Base-by-base conservation (phyloP, 2,329 filamentous ascomycete genomes). In the Claviceps citrina region DNA sequence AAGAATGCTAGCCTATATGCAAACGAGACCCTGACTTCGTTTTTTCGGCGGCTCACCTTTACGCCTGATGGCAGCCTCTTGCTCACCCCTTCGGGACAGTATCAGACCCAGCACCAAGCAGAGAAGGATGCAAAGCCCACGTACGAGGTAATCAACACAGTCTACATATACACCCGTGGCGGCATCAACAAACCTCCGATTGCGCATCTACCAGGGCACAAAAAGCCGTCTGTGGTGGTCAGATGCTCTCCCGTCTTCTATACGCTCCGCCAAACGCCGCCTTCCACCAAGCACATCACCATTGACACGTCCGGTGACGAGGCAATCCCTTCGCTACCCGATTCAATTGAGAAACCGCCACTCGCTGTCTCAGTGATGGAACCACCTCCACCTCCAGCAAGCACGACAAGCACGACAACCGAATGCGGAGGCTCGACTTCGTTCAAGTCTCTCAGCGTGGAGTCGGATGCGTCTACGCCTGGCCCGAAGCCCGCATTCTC, bases 101-200 rank as follows among this genome's bases (percentile, higher is more conserved):
- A 91, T 61, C 93, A 94, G 56, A 82, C 81, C 2, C 75, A 85
- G 38, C 76, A 84, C 48, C 74, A 76, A 36, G 48, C 56, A 2
- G 65, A 78, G 18, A 73, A 73, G 36, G 82, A 86, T 46, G 63
- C 68, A 2, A 93, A 87, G 58, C 71, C 76, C 0, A 72, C 72
- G 1, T 89, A 91, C 50, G 89, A 98, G 49, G 73, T 95, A 38
- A 86, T 83, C 51, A 98, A 98, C 55, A 98, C 91, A 0, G 93
- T 98, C 18, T 98, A 98, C 61, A 91, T 98, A 40, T 98, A 98
- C 60, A 95, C 89, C 0, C 73, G 91, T 51, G 91, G 87, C 24
- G 91, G 91, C 19, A 85, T 98, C 54, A 96, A 95, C 63, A 95
- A 93, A 57, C 86, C 91, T 1, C 91, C 91, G 2, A 82, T 96